Percentiles rank a stretch among this genome's conserved stretches.
Evolutionary conservation across 768 basidiomycete genomes (phyloP).

Genomic region (Tylopilus sp.): DNA sequence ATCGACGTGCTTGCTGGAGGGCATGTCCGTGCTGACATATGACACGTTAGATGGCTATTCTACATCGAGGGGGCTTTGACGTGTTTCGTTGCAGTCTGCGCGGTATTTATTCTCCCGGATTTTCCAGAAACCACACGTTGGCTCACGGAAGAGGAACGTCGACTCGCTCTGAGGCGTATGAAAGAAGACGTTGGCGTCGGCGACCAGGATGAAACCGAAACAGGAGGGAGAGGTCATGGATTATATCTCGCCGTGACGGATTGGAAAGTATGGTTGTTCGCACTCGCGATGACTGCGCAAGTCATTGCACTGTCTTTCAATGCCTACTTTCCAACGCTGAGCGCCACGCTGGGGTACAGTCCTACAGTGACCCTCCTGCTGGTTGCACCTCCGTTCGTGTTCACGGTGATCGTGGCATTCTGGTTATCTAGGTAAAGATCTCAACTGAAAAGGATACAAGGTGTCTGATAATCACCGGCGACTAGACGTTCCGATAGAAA

Average conservation of each 20-base stretch:
- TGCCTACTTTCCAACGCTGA: constrained; percentile 79
- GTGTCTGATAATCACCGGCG: constrained; percentile 3
- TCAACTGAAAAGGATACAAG: neutral
- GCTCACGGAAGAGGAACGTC: constrained; percentile 36
- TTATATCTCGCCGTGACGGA: constrained; percentile 63
- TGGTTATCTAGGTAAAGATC: constrained; percentile 43
- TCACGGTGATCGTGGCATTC: constrained; percentile 56
- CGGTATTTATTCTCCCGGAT: constrained; percentile 48
- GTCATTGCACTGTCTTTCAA: constrained; percentile 65
- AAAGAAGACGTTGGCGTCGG: constrained; percentile 61
- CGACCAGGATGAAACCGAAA: constrained; percentile 47
- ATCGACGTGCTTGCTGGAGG: neutral
- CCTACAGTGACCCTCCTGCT: constrained; percentile 63
- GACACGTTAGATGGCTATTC: constrained; percentile 42
- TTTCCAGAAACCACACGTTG: constrained; percentile 38
- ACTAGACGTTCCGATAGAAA: constrained; percentile 64
- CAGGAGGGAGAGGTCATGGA: constrained; percentile 39
- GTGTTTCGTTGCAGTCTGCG: constrained; percentile 41
- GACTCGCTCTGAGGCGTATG: constrained; percentile 57
- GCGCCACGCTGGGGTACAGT: constrained; percentile 64
- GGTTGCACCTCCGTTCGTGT: constrained; percentile 73
- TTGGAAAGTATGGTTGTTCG: constrained; percentile 81
- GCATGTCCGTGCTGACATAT: constrained; percentile 6
- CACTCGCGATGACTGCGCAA: constrained; percentile 40
- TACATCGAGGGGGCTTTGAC: constrained; percentile 46